phyloP scores from a whole-genome alignment of 2,329 filamentous ascomycete genomes.

The Ceratocystis alfenasii region DNA sequence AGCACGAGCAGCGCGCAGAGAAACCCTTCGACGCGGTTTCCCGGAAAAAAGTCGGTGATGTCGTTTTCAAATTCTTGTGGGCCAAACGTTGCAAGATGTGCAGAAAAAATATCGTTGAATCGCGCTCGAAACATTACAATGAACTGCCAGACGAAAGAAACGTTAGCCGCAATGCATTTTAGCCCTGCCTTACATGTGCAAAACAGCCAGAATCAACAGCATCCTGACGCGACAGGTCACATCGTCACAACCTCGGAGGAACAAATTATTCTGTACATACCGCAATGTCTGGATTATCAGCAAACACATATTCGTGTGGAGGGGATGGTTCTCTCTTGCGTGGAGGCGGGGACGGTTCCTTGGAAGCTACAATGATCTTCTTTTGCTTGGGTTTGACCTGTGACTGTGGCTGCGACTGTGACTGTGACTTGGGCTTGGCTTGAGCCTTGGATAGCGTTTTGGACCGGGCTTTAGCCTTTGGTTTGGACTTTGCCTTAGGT shows the following conservation, averaged over 20 bases:
- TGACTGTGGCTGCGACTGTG: background rate
- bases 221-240: slow-evolving; percentile 40
- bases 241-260: slow-evolving; percentile 25
- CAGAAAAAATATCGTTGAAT: slow-evolving; percentile 79
- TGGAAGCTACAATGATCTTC: background rate
- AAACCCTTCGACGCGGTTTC: slow-evolving; percentile 74
- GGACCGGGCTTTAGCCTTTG: slow-evolving; percentile 19
- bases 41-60: slow-evolving; percentile 62
- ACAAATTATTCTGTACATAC: slow-evolving; percentile 46
- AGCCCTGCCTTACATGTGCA: background rate
- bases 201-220: slow-evolving; percentile 25
- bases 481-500: slow-evolving; percentile 29
- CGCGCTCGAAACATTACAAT: slow-evolving; percentile 96
- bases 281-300: slow-evolving; percentile 83
- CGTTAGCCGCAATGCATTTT: slow-evolving; percentile 27
- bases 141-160: slow-evolving; percentile 48
- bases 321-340: slow-evolving; percentile 78
- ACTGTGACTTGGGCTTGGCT: slow-evolving; percentile 36
- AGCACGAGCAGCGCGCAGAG: slow-evolving; percentile 80
- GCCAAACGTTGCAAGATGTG: slow-evolving; percentile 77
- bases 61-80: slow-evolving; percentile 91
- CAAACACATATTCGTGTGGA: slow-evolving; percentile 77
- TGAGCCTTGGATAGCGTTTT: slow-evolving; percentile 26
- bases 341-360: slow-evolving; percentile 51
- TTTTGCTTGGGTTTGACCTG: slow-evolving; percentile 25